Percentiles rank a stretch among this genome's conserved stretches.
These are phyloP conservation scores for Monilinia aucupariae DNA, from an alignment of 2,329 filamentous ascomycete species.

Conservation along the genomic window DNA sequence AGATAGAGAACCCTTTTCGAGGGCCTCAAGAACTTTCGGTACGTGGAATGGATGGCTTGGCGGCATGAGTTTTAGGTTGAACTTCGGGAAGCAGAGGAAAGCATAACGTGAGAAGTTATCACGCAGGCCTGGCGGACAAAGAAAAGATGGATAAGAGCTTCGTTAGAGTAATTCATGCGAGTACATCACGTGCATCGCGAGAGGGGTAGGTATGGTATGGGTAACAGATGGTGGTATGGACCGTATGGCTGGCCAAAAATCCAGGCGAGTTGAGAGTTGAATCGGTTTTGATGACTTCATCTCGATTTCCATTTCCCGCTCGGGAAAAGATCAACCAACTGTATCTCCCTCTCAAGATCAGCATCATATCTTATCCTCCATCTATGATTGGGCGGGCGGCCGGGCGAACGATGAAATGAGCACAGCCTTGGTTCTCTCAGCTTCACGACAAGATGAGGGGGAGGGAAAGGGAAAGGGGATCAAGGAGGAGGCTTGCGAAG, in stretches of 20 bases:
- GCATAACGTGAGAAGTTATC: no score
- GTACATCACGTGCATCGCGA: not conserved
- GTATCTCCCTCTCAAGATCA: not conserved
- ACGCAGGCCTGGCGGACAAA: not conserved
- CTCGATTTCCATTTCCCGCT: not conserved
- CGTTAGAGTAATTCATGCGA: not conserved
- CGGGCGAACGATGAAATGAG: no score
- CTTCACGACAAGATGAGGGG: not conserved
- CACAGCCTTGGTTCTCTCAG: not conserved
- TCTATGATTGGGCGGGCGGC: not conserved
- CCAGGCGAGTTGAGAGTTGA: no score
- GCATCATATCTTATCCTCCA: not conserved
- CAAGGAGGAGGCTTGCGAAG: no score
- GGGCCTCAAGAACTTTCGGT: not conserved
- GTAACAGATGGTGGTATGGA: no score
- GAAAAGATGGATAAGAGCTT: not conserved
- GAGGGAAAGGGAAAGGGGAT: no score
- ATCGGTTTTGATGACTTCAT: constrained; percentile 1
- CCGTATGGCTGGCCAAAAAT: no score
- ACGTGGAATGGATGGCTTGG: constrained; percentile 1
- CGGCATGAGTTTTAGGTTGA: constrained; percentile 1
- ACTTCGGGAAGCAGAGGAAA: not conserved
- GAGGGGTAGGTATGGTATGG: no score
- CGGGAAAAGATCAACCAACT: not conserved
- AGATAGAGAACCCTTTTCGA: not conserved